These are phyloP conservation scores for Lipomyces yamadae DNA, from an alignment of 805 yeast genomes.

Conservation along the genomic window DNA sequence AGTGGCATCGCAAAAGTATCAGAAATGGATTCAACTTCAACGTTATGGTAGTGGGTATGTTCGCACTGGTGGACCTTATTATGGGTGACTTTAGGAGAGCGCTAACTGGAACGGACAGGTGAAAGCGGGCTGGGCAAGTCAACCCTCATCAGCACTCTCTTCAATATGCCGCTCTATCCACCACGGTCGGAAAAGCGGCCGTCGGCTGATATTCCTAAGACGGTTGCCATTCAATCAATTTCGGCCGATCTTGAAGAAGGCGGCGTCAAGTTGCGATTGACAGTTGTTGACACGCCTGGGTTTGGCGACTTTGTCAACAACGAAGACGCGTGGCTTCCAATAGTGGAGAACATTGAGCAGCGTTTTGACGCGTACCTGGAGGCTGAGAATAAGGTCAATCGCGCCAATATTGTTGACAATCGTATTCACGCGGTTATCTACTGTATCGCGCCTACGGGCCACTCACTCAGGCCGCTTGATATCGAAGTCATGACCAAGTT, in stretches of 20 bases:
- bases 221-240: constrained; percentile 63
- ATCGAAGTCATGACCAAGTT: constrained; percentile 84
- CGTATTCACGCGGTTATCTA: constrained; percentile 92
- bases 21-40: constrained; percentile 89
- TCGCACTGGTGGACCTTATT: not conserved
- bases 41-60: constrained; percentile 76
- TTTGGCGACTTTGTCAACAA: constrained; percentile 85
- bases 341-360: constrained; percentile 82
- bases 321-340: constrained; percentile 74
- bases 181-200: constrained; percentile 19
- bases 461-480: constrained; percentile 85
- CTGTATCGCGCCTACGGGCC: constrained; percentile 97
- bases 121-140: constrained; percentile 92
- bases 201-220: constrained; percentile 44
- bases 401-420: constrained; percentile 72
- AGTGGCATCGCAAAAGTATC: constrained; percentile 95
- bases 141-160: constrained; percentile 88
- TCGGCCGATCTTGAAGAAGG: constrained; percentile 85
- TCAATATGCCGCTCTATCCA: constrained; percentile 66
- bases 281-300: constrained; percentile 89
- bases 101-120: constrained; percentile 39
- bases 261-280: constrained; percentile 83
- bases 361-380: constrained; percentile 90
- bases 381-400: constrained; percentile 79
- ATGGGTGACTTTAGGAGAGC: not conserved